Evolutionary conservation across 2,329 filamentous ascomycete genomes (phyloP), one percentile per base, ranked within the genome.

Genomic region (Thelonectria discophora): DNA sequence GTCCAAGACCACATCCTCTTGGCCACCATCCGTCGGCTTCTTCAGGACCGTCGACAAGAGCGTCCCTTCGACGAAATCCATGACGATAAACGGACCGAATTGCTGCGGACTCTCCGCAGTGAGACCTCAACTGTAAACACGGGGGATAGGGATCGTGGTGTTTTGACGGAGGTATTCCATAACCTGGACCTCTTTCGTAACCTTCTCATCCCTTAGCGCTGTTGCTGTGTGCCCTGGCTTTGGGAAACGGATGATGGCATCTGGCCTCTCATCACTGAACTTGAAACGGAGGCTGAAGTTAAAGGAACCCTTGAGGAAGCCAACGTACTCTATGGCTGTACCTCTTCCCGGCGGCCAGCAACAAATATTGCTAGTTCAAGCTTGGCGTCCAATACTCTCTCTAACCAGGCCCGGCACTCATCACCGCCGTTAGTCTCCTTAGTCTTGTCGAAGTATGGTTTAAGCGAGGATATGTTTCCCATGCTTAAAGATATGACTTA

Each of bases 71-170:
- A 76, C 60, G 55, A 61, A 76, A 43, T 76, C 73, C 70, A 73
- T 73, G 15, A 76, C 72, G 5, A 74, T 76, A 20, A 74, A 77
- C 5, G 74, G 75, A 8, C 74, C 73, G 5, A 76, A 54, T 17
- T 74, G 65, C 7, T 64, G 65, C 18, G 72, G 73, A 49, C 74
- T 74, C 11, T 76, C 71, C 2, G 42, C 47, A 30, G 73, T 68
- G 0, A 74, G 34, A 18, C 74, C 72, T 72, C 71, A 74, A 57
- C 58, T 53, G 27, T 45, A 60, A 24, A 76, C 40, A 42, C 34
- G 54, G 20, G 72, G 74, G 27, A 77, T 17, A 12, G 73, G 72
- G 17, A 77, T 75, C 3, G 62, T 73, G 34, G 72, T 76, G 5
- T 72, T 60, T 51, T 74, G 42, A 46, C 64, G 34, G 24, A 77